These are phyloP conservation scores for Sporisorium iseilematis-ciliati DNA, from an alignment of 1,284 basidiomycete genomes.

Conservation along the genomic window DNA sequence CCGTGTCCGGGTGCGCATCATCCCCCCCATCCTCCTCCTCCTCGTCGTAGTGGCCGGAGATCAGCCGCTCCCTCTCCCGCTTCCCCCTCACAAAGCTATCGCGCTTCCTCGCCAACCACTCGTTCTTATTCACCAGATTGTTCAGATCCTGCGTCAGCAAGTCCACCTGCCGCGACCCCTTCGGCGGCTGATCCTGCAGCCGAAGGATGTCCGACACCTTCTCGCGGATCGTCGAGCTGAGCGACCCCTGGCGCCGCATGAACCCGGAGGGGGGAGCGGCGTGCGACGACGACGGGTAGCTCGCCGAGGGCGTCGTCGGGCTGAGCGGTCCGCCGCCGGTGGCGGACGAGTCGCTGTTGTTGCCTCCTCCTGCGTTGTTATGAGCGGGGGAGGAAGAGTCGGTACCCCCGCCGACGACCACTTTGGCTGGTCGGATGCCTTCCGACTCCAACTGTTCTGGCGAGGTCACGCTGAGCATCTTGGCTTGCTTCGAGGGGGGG, in stretches of 20 bases:
- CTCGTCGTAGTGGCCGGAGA: slow-evolving; percentile 5
- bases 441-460: slow-evolving; percentile 38
- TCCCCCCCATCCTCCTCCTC: slow-evolving; percentile 19
- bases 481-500: slow-evolving; percentile 54
- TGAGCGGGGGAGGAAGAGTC: slow-evolving; percentile 13
- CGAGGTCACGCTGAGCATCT: slow-evolving; percentile 32
- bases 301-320: slow-evolving; percentile 27
- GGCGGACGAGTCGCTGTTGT: slow-evolving; percentile 8
- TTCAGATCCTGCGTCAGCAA: slow-evolving; percentile 52
- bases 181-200: slow-evolving; percentile 46
- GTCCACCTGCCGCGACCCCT: slow-evolving; percentile 54
- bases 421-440: slow-evolving; percentile 44
- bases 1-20: slow-evolving; percentile 41
- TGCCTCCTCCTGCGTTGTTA: not conserved
- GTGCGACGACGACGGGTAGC: slow-evolving; percentile 27
- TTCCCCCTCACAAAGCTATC: slow-evolving; percentile 28
- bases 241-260: slow-evolving; percentile 43
- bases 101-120: slow-evolving; percentile 51
- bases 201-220: slow-evolving; percentile 50
- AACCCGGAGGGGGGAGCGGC: slow-evolving; percentile 14
- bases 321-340: slow-evolving; percentile 26
- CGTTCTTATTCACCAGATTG: slow-evolving; percentile 52
- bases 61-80: slow-evolving; percentile 23
- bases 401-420: too few relatives aligned
- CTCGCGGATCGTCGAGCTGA: slow-evolving; percentile 45